phyloP scores from a whole-genome alignment of 345 rosid genomes.

The Eucalyptus urophylla region DNA sequence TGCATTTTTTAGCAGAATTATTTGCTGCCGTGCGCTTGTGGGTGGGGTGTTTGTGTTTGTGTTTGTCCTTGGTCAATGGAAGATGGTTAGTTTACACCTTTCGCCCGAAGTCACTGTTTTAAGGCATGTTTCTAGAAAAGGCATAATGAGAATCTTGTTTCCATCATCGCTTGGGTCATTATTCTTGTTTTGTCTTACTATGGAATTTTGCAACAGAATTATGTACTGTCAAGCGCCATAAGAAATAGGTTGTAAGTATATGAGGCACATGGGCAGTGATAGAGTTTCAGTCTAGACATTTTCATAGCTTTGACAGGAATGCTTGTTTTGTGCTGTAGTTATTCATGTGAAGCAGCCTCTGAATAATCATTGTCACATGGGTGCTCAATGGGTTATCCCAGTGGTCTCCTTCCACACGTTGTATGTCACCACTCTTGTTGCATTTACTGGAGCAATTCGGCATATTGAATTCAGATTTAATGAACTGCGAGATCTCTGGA shows the following conservation, averaged over 20 bases:
- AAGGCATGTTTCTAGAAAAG: not conserved
- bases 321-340: constrained; percentile 23
- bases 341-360: constrained; percentile 51
- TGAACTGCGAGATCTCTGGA: constrained; percentile 83
- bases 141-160: not conserved
- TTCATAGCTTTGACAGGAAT: constrained; percentile 4
- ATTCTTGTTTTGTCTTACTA: not conserved
- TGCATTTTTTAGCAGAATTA: not conserved
- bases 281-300: not conserved
- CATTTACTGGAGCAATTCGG: constrained; percentile 46
- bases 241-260: not conserved
- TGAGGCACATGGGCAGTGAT: not conserved
- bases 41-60: not conserved
- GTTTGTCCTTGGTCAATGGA: not conserved
- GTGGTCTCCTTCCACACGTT: constrained; percentile 39
- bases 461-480: constrained; percentile 84
- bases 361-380: constrained; percentile 49
- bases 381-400: constrained; percentile 39
- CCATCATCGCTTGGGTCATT: not conserved
- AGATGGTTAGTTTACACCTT: not conserved
- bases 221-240: not conserved
- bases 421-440: constrained; percentile 47
- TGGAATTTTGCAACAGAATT: not conserved
- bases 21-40: not conserved
- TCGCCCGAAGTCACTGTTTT: not conserved